Base-by-base conservation (phyloP, 768 basidiomycete genomes). In the Podaxis sp. region DNA sequence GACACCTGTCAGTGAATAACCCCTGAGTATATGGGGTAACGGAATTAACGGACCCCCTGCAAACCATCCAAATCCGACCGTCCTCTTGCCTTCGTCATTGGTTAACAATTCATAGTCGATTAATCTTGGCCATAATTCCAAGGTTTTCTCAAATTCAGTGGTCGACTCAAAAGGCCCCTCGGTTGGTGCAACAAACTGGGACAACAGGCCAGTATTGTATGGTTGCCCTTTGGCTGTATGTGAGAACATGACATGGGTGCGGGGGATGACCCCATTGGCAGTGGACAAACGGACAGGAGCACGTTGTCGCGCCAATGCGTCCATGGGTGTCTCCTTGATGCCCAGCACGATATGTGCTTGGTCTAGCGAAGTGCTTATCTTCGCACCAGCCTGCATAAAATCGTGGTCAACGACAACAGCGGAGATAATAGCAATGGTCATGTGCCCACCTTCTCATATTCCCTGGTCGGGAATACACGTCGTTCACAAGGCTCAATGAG, bases 11-110 rank as follows among this genome's bases (percentile, higher is more conserved):
- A 56, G 56, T 28, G 57, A n/a, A 61, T 58, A n/a, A 46, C 33
- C 15, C 30, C 13, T 30, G 13, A 59, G 22, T 42, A 46, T 28
- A 61, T 28, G 49, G 2, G 24, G 19, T 63, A 46, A 52, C 40
- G 8, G 53, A 26, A 24, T 2, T 13, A 55, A 68, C 84, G 56
- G 63, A 93, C 92, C 90, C 74, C 95, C 95, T 0, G 95, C 95
- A 68, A 89, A 93, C 87, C 88, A 95, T 0, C 95, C 95, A 76
- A 97, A 96, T 0, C 89, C 94, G 17, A 95, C 92, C 0, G 89
- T 90, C 22, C 95, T 79, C 72, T 90, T 90, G 3, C 88, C 90
- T 26, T 57, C 66, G 2, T 72, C 72, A 40, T 80, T 82, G 2
- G 85, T 89, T 26, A 97, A 75, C 2, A 95, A 83, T 69, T 97